Conservation (phyloP, 176 grass and related monocot species). For the Chloris gayana region DNA sequence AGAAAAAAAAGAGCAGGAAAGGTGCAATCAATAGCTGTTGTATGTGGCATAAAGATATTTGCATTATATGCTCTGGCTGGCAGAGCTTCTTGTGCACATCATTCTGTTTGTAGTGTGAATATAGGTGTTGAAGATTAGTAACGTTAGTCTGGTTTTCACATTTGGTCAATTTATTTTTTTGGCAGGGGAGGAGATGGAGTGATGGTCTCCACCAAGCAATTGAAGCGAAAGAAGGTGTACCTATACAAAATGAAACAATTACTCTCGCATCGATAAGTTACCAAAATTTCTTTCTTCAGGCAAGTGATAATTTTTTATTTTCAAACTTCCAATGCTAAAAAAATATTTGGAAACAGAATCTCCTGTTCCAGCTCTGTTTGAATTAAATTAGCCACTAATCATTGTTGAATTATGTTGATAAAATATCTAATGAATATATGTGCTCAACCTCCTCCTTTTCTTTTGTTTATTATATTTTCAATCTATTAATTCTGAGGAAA, state of each 20-base stretch:
- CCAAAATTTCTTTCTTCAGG: slow-evolving; percentile 99
- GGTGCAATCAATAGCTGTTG: neutral
- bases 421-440: slow-evolving; percentile 22
- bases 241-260: slow-evolving; percentile 97
- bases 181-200: slow-evolving; percentile 96
- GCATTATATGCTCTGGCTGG: slow-evolving; percentile 16
- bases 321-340: slow-evolving; percentile 23
- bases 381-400: slow-evolving; percentile 5
- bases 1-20: slow-evolving; percentile 24
- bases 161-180: slow-evolving; percentile 41
- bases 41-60: slow-evolving; percentile 15
- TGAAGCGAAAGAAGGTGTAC: slow-evolving; percentile 94
- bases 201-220: slow-evolving; percentile 99
- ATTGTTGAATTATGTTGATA: slow-evolving; percentile 23
- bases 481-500: slow-evolving; percentile 16
- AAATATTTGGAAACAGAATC: neutral
- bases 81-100: neutral
- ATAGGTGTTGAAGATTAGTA: neutral
- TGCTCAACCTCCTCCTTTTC: slow-evolving; percentile 23
- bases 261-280: slow-evolving; percentile 99
- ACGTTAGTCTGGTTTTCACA: slow-evolving; percentile 15
- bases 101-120: neutral
- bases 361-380: neutral
- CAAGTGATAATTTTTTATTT: slow-evolving; percentile 33
- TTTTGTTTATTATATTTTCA: slow-evolving; percentile 17